Percentiles rank a stretch among this genome's conserved stretches.
Conservation (phyloP, 2,329 filamentous ascomycete genomes). For the Macrophomina phaseolina region DNA sequence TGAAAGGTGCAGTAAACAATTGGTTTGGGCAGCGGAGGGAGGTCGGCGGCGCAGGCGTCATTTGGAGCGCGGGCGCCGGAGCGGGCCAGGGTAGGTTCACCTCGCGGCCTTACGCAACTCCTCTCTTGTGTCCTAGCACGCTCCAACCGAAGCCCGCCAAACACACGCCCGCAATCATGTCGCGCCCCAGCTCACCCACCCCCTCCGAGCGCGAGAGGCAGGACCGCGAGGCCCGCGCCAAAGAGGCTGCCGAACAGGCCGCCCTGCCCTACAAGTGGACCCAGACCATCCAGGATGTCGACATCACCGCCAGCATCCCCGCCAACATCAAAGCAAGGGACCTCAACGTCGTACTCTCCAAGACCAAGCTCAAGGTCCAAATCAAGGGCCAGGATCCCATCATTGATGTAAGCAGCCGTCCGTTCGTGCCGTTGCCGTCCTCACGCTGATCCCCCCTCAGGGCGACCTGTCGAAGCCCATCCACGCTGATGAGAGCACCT, state of each 20-base stretch:
- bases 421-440: neutral
- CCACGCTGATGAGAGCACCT: constrained; percentile 85
- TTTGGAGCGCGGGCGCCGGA: constrained; percentile 8
- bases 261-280: constrained; percentile 96
- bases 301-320: constrained; percentile 78
- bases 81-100: constrained; percentile 14
- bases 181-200: constrained; percentile 49
- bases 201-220: constrained; percentile 60
- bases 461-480: constrained; percentile 84
- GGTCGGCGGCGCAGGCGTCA: constrained; percentile 25
- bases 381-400: constrained; percentile 89
- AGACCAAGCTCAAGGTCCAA: constrained; percentile 75
- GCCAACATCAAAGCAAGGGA: constrained; percentile 85
- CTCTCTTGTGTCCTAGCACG: constrained; percentile 9
- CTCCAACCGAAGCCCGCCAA: constrained; percentile 3
- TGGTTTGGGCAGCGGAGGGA: constrained; percentile 11
- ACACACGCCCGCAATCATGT: constrained; percentile 35
- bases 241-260: constrained; percentile 86
- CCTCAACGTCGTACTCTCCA: constrained; percentile 81
- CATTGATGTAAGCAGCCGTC: constrained; percentile 67
- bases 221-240: constrained; percentile 66
- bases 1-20: constrained; percentile 22
- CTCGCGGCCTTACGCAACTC: constrained; percentile 8
- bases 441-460: constrained; percentile 54
- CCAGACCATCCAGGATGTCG: constrained; percentile 88